Percentiles rank a stretch among this genome's conserved stretches.
Evolutionary conservation across 2,329 filamentous ascomycete genomes (phyloP).

Genomic region (Trichoderma arundinaceum): DNA sequence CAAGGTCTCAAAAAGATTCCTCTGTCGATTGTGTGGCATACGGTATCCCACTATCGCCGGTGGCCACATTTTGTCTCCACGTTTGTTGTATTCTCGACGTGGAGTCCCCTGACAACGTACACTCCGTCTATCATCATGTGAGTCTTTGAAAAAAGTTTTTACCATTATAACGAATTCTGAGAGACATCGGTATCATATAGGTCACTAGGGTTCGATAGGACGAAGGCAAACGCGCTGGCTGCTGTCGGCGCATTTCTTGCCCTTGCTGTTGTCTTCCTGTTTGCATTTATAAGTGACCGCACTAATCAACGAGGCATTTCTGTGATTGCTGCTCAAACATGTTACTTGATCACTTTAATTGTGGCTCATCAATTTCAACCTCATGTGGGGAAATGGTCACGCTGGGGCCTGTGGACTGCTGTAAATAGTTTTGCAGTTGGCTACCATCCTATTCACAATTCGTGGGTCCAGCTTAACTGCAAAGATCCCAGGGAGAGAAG

Average conservation of each 20-base stretch:
- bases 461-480: conserved; percentile 60
- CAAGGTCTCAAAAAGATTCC: conserved; percentile 44
- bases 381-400: conserved; percentile 53
- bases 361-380: conserved; percentile 50
- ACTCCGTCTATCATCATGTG: conserved; percentile 54
- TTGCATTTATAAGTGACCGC: conserved; percentile 55
- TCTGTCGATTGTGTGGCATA: conserved; percentile 49
- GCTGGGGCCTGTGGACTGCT: conserved; percentile 57
- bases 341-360: conserved; percentile 53
- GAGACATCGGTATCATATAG: conserved; percentile 31
- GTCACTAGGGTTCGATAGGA: conserved; percentile 53
- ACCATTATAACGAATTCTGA: too few relatives aligned
- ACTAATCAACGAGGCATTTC: conserved; percentile 51
- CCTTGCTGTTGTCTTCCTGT: conserved; percentile 54
- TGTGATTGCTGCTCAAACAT: conserved; percentile 52
- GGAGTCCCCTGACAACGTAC: conserved; percentile 58
- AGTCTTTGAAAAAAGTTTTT: conserved; percentile 6
- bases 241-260: conserved; percentile 51
- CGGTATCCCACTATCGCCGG: conserved; percentile 51
- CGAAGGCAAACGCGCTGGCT: conserved; percentile 54
- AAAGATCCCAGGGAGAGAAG: conserved; percentile 53
- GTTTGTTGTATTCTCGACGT: conserved; percentile 58
- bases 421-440: conserved; percentile 58
- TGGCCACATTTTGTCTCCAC: conserved; percentile 58
- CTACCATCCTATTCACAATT: conserved; percentile 60